Base-by-base conservation (phyloP, 768 basidiomycete genomes). In the Hericium coralloides region DNA sequence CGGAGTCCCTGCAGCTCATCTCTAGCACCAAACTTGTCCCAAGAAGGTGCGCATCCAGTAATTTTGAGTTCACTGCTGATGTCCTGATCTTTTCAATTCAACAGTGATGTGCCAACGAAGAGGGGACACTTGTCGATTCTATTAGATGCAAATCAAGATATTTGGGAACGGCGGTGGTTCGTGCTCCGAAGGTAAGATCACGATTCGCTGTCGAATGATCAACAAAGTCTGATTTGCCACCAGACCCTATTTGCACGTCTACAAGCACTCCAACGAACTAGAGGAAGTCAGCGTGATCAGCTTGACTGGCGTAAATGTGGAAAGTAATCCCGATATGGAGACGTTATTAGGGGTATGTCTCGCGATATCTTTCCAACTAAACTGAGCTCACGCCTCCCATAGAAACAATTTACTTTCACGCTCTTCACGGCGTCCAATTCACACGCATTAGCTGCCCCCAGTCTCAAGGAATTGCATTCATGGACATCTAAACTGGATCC, bases 361-460 rank as follows among this genome's bases (percentile, higher is more conserved):
- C 23, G 12, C 20, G 15, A 38, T 49, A 12, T 50, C 12, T 17
- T 18, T 53, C 18, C 31, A 20, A 8, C 38, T 53, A 10, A 52
- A n/a, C n/a, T 57, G 39, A 56, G 50, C 15, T 23, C 12, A 15
- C 15, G 20, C 9, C 20, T 43, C 38, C 36, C 55, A 8, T 67
- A 94, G 93, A 90, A 86, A 78, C 83, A 78, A 37, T 87, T 84
- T 69, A 87, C 86, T 14, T 95, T 97, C 71, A 93, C 91, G 12
- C 79, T 97, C 36, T 95, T 95, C 71, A 94, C 94, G 2, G 78
- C 90, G 12, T 89, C 90, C 8, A 95, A 97, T 69, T 94, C 93
- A 23, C 87, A 94, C 72, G 91, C 90, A 38, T 78, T 97, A 10
- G 86, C 89, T 9, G 92, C 93, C 37, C 81, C 86, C 2, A 90